Base-by-base conservation (phyloP, 2,329 filamentous ascomycete species). In the Phialemonium atrogriseum region DNA sequence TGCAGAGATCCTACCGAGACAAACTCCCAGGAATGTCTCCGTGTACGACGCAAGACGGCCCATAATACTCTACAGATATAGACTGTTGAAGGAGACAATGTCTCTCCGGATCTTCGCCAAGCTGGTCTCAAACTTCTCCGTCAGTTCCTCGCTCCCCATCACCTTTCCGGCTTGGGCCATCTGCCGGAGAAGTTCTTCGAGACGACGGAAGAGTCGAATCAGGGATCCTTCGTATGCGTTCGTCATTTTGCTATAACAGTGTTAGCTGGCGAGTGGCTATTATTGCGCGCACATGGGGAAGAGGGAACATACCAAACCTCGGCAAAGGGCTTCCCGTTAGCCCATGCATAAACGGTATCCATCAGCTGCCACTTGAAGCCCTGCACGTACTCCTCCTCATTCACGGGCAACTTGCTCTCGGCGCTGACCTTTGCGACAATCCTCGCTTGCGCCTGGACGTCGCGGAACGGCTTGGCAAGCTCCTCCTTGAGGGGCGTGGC, bases 171-270 rank as follows among this genome's bases (percentile, higher is more conserved):
- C 91, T 61, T 96, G 84, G 11, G 83, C 89, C 73, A 96, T 94
- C 59, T 98, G 91, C 44, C 91, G 77, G 21, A 98, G 68, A 36
- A 95, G 69, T 61, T 98, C 91, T 59, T 98, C 91, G 19, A 98
- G 69, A 13, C 91, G 84, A 33, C 91, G 83, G 76, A 98, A 98
- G 23, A 95, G 77, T 29, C 91, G 86, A 47, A 98, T 96, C 39
- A 98, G 66, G 36, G 86, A 95, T 38, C 91, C 91, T 64, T 98
- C 91, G 59, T 95, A 98, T 17, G 89, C 85, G 48, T 95, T 89
- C 17, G 91, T 96, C 88, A 98, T 95, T 85, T 94, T 94, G 62
- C 89, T 49, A 42, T n/a, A 30, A 32, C 43, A n/a, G 30, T 43
- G 34, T 31, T 19, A 32, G 18, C 7, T 12, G 10, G n/a, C 18